Evolutionary conservation across 164 flowering plant species (phyloP).

Genomic region (Paratinospora sagittata): DNA sequence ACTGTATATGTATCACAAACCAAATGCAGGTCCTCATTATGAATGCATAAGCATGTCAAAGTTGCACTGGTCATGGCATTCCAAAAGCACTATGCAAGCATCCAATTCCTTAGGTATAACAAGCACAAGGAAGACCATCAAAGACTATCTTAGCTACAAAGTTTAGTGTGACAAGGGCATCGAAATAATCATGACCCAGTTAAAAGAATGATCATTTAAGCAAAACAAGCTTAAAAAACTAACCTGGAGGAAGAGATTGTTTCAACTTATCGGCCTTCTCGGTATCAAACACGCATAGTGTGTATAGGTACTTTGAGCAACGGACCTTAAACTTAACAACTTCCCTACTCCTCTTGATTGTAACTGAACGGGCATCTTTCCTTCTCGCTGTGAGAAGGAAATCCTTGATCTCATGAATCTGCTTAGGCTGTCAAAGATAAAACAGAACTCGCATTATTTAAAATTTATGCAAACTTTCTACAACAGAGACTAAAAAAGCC

Average conservation of each 20-base stretch:
- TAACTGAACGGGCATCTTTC: constrained; percentile 61
- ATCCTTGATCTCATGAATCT: constrained; percentile 66
- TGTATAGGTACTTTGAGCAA: constrained; percentile 68
- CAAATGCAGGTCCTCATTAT: no score
- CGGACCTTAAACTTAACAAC: constrained; percentile 71
- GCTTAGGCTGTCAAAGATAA: constrained; percentile 45
- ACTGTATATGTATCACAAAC: no score
- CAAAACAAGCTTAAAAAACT: background rate
- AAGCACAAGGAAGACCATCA: background rate
- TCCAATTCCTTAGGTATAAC: background rate
- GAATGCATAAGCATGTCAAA: no score
- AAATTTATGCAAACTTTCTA: no score
- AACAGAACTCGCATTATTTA: no score
- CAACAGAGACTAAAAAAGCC: background rate
- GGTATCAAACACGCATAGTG: constrained; percentile 49
- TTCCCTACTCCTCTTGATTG: constrained; percentile 57
- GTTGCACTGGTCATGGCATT: no score
- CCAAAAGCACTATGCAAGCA: no score
- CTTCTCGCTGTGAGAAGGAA: constrained; percentile 70
- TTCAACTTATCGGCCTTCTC: constrained; percentile 76
- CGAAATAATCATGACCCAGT: background rate
- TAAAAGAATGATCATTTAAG: background rate
- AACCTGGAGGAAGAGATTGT: constrained; percentile 54
- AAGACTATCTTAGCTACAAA: background rate
- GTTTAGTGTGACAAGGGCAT: background rate